Evolutionary conservation across 2,329 filamentous ascomycete species (phyloP), one percentile per base, ranked within the genome.

Genomic region (Aureobasidium sp.): DNA sequence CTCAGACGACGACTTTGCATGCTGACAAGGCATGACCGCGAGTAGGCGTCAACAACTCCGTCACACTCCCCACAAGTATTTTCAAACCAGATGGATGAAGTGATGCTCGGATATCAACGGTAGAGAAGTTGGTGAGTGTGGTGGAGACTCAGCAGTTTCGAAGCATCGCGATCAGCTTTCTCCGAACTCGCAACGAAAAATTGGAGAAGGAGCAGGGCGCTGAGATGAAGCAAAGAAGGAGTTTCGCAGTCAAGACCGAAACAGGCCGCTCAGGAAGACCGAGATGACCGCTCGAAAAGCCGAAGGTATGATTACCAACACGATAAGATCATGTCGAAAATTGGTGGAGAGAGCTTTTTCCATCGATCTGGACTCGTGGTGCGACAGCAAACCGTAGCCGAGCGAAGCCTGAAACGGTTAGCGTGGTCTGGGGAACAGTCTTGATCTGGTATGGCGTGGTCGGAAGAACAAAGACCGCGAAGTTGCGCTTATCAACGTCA

Each of bases 401-500:
- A 58, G 54, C 54, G 42, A 47, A 25, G 41, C 41, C 39, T 25
- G 16, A 30, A 16, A 3, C n/a, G 47, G 47, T 34, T 49, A 49
- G 47, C 47, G 47, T 49, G 34, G 13, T 15, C 16, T 49, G 47
- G 47, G 30, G 47, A 34, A 49, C 29, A 21, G n/a, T n/a, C 47
- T 3, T 9, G 47, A 49, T 49, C 30, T 1, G 30, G 47, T 21
- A 49, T 49, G 5, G 47, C 47, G 47, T 13, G 13, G 9, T 8
- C 47, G 47, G 47, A 2, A 42, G 30, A 47, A 58, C 54, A 47
- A 45, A 41, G 54, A 37, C 16, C 42, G 27, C 44, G 25, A 58
- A 47, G 42, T 58, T 58, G 27, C 44, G 39, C 44, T 59, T 59
- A 49, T 59, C 45, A 60, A 60, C 41, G 39, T 44, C 47, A 50